Conservation (phyloP, 495 filamentous ascomycete species). For the Penicillium argentinense region DNA sequence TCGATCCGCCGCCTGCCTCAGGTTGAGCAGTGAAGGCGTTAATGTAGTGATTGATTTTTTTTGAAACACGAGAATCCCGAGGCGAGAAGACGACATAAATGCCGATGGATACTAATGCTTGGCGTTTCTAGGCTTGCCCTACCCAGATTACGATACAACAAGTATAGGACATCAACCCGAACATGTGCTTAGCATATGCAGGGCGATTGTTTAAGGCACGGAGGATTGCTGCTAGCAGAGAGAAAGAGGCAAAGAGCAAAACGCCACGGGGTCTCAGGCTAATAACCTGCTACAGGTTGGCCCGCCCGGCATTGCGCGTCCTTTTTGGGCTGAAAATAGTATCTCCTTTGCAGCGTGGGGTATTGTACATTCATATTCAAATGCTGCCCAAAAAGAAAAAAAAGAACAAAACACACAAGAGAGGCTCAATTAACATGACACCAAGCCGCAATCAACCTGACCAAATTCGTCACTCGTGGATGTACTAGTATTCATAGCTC, state of each 20-base stretch:
- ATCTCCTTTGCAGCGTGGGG: slow-evolving; percentile 1
- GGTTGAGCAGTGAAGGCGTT: slow-evolving; percentile 2
- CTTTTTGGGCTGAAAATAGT: slow-evolving; percentile 8
- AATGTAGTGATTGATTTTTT: neutral
- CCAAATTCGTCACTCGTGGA: slow-evolving; percentile 2
- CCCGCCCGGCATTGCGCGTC: slow-evolving; percentile 10
- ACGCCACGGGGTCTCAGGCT: slow-evolving; percentile 11
- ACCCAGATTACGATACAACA: neutral
- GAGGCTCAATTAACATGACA: slow-evolving; percentile 20
- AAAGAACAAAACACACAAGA: neutral
- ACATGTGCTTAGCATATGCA: too few species aligned
- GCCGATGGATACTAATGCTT: neutral
- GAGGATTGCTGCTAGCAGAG: too few species aligned
- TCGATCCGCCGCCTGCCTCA: slow-evolving; percentile 12
- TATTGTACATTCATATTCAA: slow-evolving; percentile 3
- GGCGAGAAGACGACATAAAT: too few species aligned
- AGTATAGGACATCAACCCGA: too few species aligned
- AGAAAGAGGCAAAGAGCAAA: neutral
- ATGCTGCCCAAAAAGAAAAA: neutral
- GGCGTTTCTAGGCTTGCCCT: neutral
- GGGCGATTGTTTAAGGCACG: too few species aligned
- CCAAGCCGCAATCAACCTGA: slow-evolving; percentile 5
- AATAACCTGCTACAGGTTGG: slow-evolving; percentile 4
- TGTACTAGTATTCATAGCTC: slow-evolving; percentile 37
- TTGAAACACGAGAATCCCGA: too few species aligned